A percentile compares a stretch with the other conserved stretches of the same genome.
phyloP scores from a whole-genome alignment of 75 land plant genomes.

The Picea glauca region DNA sequence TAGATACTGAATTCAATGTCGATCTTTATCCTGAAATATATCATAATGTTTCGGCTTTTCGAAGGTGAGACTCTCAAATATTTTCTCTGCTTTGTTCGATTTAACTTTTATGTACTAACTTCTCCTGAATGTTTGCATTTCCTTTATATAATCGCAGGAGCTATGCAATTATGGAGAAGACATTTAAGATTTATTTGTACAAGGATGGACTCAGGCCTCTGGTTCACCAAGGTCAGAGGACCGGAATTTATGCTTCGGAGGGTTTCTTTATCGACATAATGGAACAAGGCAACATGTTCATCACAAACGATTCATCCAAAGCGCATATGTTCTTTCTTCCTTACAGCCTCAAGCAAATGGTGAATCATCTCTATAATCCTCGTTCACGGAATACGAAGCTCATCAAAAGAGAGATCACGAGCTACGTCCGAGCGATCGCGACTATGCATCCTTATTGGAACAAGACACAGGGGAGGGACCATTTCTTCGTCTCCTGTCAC shows the following conservation, averaged over 20 bases:
- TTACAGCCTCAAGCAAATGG: constrained; percentile 58
- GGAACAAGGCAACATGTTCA: constrained; percentile 24
- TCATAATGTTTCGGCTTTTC: neutral
- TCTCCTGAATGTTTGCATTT: neutral
- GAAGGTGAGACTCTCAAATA: neutral
- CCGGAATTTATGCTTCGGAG: constrained; percentile 50
- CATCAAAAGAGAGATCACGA: constrained; percentile 26
- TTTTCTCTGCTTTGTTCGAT: neutral
- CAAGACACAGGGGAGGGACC: constrained; percentile 39
- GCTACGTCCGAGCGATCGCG: constrained; percentile 25
- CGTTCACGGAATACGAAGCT: constrained; percentile 21
- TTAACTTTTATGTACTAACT: neutral
- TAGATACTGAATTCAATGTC: neutral
- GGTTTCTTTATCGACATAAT: constrained; percentile 49
- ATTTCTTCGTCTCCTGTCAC: constrained; percentile 54
- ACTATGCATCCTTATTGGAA: constrained; percentile 42
- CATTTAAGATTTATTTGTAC: constrained; percentile 34
- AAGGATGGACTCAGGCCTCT: constrained; percentile 40
- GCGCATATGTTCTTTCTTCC: constrained; percentile 45
- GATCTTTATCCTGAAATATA: neutral
- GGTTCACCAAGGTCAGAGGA: constrained; percentile 45
- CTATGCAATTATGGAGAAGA: constrained; percentile 43
- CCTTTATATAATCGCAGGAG: constrained; percentile 22
- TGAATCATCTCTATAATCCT: constrained; percentile 30
- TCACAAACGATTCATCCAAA: constrained; percentile 32